These are phyloP conservation scores for Fusarium sp. DNA, from an alignment of 2,329 filamentous ascomycete genomes.

Conservation along the genomic window DNA sequence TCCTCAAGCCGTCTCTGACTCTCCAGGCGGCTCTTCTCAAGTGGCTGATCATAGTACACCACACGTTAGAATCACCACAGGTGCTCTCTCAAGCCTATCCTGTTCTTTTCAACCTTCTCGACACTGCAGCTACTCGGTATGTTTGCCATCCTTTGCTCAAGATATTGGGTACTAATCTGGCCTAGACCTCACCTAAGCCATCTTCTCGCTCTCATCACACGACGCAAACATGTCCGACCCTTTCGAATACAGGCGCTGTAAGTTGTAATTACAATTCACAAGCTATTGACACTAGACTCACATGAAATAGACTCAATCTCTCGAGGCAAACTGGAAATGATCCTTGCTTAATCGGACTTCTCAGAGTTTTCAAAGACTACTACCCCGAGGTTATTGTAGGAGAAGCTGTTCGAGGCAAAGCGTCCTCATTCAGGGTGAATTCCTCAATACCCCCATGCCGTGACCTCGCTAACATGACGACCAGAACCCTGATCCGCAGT, in stretches of 20 bases:
- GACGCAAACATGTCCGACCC: slow-evolving; percentile 83
- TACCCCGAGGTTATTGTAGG: slow-evolving; percentile 89
- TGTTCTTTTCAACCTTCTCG: slow-evolving; percentile 81
- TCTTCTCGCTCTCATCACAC: slow-evolving; percentile 79
- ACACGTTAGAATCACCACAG: slow-evolving; percentile 70
- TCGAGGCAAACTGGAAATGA: slow-evolving; percentile 74
- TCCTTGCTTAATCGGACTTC: slow-evolving; percentile 74
- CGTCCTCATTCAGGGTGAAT: slow-evolving; percentile 67
- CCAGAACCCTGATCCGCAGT: slow-evolving; percentile 78
- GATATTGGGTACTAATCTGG: slow-evolving; percentile 31
- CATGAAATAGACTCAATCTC: slow-evolving; percentile 58
- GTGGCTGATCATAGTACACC: slow-evolving; percentile 82
- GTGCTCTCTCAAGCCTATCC: slow-evolving; percentile 75
- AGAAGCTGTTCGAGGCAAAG: slow-evolving; percentile 68
- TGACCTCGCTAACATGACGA: slow-evolving; percentile 30
- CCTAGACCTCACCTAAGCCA: slow-evolving; percentile 72
- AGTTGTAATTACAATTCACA: slow-evolving; percentile 39
- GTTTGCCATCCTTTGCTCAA: neutral
- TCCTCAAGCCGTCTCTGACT: slow-evolving; percentile 74
- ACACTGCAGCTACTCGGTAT: slow-evolving; percentile 79
- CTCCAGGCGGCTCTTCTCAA: slow-evolving; percentile 76
- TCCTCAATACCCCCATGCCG: neutral
- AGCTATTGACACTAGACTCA: slow-evolving; percentile 6
- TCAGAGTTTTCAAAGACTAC: slow-evolving; percentile 89
- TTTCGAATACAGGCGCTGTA: slow-evolving; percentile 82